Conservation (phyloP, 306 rosid genomes). For the Fragaria ananassa region DNA sequence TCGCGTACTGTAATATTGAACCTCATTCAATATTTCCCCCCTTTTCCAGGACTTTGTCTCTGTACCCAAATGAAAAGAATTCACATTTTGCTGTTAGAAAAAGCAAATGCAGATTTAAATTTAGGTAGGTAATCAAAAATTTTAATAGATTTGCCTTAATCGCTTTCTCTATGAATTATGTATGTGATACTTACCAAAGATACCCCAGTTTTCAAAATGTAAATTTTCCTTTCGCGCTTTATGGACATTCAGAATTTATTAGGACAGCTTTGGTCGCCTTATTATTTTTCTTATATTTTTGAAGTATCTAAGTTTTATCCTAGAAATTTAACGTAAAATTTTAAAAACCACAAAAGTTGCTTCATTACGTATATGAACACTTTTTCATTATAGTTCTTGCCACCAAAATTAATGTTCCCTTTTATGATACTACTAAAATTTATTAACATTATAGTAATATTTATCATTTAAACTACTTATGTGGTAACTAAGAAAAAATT, state of each 20-base stretch:
- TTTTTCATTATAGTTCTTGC: too few species aligned
- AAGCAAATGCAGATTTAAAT: slow-evolving; percentile 5
- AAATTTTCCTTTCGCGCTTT: not conserved
- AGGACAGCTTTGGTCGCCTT: not conserved
- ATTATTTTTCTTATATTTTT: not conserved
- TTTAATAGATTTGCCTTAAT: not conserved
- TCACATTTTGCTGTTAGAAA: not conserved
- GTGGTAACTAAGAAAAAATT: too few species aligned
- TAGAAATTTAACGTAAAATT: too few species aligned
- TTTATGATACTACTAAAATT: too few species aligned
- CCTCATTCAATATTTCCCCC: slow-evolving; percentile 28
- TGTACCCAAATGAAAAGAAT: slow-evolving; percentile 14
- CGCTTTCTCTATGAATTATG: not conserved
- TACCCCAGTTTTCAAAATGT: not conserved
- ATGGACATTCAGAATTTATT: not conserved
- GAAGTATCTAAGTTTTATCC: too few species aligned
- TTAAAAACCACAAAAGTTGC: too few species aligned
- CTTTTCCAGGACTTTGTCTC: slow-evolving; percentile 34
- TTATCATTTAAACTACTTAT: too few species aligned
- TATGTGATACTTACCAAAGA: not conserved
- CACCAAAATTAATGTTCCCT: too few species aligned
- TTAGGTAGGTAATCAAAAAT: not conserved
- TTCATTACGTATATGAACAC: too few species aligned
- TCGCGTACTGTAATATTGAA: slow-evolving; percentile 6
- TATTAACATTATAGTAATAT: too few species aligned